Conservation (phyloP, 345 rosid genomes). For the Syzygium jambos region DNA sequence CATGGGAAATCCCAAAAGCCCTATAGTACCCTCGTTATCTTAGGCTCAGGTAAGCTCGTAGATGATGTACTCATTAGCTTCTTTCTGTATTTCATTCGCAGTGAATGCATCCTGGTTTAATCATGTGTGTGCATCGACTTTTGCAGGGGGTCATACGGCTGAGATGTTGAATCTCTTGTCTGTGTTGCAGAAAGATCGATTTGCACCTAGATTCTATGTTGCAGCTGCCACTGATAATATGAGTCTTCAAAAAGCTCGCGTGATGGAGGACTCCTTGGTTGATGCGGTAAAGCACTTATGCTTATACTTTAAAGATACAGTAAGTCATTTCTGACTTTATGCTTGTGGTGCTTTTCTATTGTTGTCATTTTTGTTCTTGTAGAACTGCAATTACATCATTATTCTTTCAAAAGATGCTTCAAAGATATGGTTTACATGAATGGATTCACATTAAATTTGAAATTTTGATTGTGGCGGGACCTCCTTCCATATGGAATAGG, state of each 20-base stretch:
- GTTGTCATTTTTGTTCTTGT: background rate
- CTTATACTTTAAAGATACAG: background rate
- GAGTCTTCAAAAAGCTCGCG: conserved; percentile 86
- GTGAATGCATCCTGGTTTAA: background rate
- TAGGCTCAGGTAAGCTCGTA: conserved; percentile 49
- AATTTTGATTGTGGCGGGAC: background rate
- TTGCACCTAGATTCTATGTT: conserved; percentile 64
- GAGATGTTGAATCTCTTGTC: conserved; percentile 84
- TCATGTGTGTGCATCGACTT: background rate
- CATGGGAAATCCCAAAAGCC: conserved; percentile 20
- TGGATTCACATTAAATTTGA: background rate
- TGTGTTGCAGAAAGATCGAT: conserved; percentile 48
- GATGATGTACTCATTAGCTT: background rate
- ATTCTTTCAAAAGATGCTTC: background rate
- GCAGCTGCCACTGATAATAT: conserved; percentile 92
- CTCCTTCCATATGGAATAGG: background rate
- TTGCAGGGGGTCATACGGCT: conserved; percentile 87
- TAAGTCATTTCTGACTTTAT: background rate
- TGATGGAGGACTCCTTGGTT: conserved; percentile 46
- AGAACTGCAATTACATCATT: background rate
- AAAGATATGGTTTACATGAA: background rate
- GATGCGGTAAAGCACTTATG: conserved; percentile 25
- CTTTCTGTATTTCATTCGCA: background rate
- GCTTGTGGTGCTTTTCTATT: background rate
- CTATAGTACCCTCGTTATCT: conserved; percentile 41